A percentile compares a stretch with the other conserved stretches of the same genome.
Conservation (phyloP, 768 basidiomycete genomes). For the Boletus subparvulus region DNA sequence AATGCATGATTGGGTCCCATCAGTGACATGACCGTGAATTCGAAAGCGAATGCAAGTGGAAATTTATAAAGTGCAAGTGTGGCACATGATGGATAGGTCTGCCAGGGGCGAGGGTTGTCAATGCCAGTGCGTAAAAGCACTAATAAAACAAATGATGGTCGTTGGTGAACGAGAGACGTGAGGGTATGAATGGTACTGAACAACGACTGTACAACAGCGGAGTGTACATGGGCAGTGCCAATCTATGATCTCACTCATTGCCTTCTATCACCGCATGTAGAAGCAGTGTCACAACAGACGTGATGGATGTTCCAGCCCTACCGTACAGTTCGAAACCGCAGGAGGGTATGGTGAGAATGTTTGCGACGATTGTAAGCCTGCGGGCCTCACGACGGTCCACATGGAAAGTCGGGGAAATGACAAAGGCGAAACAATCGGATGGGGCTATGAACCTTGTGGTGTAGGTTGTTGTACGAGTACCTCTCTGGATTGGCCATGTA, state of each 20-base stretch:
- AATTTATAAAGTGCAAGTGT: conserved; percentile 12
- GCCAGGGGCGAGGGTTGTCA: conserved; percentile 6
- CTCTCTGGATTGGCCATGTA: conserved; percentile 62
- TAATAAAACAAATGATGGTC: conserved; percentile 24
- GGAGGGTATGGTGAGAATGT: conserved; percentile 3
- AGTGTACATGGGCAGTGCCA: conserved; percentile 19
- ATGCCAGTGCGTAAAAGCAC: conserved; percentile 22
- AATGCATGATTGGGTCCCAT: conserved; percentile 28
- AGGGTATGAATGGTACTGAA: conserved; percentile 18
- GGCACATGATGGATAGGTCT: conserved; percentile 2
- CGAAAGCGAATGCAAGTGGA: conserved; percentile 15
- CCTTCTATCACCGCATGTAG: conserved; percentile 11
- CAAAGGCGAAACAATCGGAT: neutral
- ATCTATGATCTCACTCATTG: conserved; percentile 12
- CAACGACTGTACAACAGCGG: conserved; percentile 23
- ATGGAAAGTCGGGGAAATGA: conserved; percentile 5
- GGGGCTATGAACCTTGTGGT: conserved; percentile 58
- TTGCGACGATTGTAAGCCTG: conserved; percentile 1
- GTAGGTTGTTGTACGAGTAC: conserved; percentile 70
- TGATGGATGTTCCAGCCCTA: conserved; percentile 4
- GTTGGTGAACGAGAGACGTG: conserved; percentile 16
- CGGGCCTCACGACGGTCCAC: conserved; percentile 11
- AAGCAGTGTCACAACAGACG: conserved; percentile 7
- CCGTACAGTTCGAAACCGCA: conserved; percentile 13
- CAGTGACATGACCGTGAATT: conserved; percentile 23